These are phyloP conservation scores for Neltuma alba DNA, from an alignment of 306 rosid species.

Conservation along the genomic window DNA sequence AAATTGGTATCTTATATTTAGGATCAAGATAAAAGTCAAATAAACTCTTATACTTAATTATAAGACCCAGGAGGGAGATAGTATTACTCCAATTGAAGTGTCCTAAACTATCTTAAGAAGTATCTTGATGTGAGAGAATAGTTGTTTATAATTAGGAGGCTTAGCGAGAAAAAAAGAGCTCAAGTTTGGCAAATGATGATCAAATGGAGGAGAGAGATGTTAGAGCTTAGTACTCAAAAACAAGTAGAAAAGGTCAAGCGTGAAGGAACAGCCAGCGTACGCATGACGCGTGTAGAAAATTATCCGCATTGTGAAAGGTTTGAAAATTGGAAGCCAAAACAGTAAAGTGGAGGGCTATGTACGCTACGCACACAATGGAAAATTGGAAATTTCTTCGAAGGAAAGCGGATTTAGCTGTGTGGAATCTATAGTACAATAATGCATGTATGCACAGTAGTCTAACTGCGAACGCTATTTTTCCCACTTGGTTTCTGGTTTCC, in stretches of 20 bases:
- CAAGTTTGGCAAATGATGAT: background rate
- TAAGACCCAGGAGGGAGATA: too few species aligned
- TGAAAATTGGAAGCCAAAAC: background rate
- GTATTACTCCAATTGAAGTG: background rate
- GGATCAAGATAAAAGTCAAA: too few species aligned
- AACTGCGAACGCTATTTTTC: background rate
- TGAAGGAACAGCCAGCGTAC: background rate
- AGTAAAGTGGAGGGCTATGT: background rate
- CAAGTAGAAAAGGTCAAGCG: background rate
- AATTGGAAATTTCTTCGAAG: background rate
- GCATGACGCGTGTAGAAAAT: background rate
- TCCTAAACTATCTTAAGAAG: too few species aligned
- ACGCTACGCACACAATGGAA: background rate
- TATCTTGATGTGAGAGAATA: too few species aligned
- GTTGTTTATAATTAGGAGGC: too few species aligned
- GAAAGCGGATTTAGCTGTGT: background rate
- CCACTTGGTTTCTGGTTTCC: background rate
- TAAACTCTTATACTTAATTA: too few species aligned
- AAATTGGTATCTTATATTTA: too few species aligned
- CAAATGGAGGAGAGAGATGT: background rate
- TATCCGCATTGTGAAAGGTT: background rate
- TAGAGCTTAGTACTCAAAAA: too few species aligned
- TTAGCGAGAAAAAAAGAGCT: background rate
- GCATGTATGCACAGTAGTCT: slow-evolving; percentile 11
- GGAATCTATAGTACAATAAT: slow-evolving; percentile 13